These are phyloP conservation scores for Dothiorella sarmentorum DNA, from an alignment of 2,329 filamentous ascomycete genomes.

Conservation along the genomic window DNA sequence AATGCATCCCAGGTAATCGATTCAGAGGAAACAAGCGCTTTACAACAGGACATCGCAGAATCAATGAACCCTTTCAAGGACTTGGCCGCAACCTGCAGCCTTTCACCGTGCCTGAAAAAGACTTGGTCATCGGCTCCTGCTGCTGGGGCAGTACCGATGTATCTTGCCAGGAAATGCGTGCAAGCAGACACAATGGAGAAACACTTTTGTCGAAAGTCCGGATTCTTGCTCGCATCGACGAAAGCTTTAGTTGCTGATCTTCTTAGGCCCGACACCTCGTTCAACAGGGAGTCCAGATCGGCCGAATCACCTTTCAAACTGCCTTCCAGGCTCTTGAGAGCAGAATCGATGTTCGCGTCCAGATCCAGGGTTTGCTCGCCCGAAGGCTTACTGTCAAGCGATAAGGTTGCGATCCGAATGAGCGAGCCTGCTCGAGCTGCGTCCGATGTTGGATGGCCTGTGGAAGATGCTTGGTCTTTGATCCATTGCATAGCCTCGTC, in stretches of 20 bases:
- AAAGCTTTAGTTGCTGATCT: constrained; percentile 29
- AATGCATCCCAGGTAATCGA: constrained; percentile 31
- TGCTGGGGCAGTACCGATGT: constrained; percentile 26
- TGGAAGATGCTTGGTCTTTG: constrained; percentile 18
- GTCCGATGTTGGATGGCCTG: constrained; percentile 22
- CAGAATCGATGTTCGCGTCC: constrained; percentile 23
- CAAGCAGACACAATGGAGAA: constrained; percentile 28
- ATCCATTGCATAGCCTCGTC: constrained; percentile 36
- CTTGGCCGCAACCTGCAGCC: constrained; percentile 21
- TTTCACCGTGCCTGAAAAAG: neutral
- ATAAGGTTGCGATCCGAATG: constrained; percentile 31
- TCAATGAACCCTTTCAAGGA: constrained; percentile 35
- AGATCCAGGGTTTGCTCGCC: constrained; percentile 22
- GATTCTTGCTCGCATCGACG: constrained; percentile 16
- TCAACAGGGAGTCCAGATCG: constrained; percentile 35
- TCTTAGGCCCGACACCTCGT: constrained; percentile 24
- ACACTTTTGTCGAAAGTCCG: constrained; percentile 14
- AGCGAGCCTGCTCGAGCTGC: constrained; percentile 27
- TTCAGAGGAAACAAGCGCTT: constrained; percentile 24
- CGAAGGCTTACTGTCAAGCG: constrained; percentile 29
- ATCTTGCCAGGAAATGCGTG: constrained; percentile 33
- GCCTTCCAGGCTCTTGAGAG: constrained; percentile 29
- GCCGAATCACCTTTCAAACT: constrained; percentile 30
- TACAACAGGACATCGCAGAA: constrained; percentile 34
- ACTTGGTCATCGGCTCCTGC: constrained; percentile 22